phyloP scores from a whole-genome alignment of 495 filamentous ascomycete genomes.

The Penicillium lagena region DNA sequence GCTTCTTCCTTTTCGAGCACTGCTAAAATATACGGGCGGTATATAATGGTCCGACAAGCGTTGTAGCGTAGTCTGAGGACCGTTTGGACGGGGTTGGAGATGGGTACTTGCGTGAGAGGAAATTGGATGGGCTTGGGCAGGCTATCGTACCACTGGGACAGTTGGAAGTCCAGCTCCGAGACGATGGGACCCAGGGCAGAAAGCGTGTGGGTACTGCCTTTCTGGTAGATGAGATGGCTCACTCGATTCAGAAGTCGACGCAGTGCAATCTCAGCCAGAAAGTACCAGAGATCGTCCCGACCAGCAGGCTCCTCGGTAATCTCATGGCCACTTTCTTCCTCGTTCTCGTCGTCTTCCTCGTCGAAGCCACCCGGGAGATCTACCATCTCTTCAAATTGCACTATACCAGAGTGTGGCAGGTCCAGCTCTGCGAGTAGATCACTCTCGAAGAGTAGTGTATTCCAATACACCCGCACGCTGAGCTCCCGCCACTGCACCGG shows the following conservation, averaged over 20 bases:
- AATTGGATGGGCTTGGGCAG: conserved; percentile 69
- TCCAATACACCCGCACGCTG: conserved; percentile 76
- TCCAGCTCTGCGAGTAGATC: conserved; percentile 76
- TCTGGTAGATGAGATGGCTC: conserved; percentile 74
- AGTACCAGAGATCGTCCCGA: conserved; percentile 78
- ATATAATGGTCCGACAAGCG: conserved; percentile 80
- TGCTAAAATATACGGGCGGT: conserved; percentile 73
- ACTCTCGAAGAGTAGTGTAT: conserved; percentile 73
- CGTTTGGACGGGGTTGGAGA: conserved; percentile 70
- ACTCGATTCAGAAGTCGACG: conserved; percentile 71
- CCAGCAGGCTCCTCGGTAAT: conserved; percentile 33
- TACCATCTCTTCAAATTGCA: conserved; percentile 73
- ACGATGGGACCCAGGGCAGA: conserved; percentile 68
- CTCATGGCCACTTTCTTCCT: conserved; percentile 5
- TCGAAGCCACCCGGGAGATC: conserved; percentile 72
- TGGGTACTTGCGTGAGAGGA: conserved; percentile 56
- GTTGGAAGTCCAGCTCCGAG: conserved; percentile 72
- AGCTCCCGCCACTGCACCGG: conserved; percentile 63
- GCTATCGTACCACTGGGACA: conserved; percentile 79
- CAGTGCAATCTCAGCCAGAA: conserved; percentile 73
- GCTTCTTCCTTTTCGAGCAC: conserved; percentile 73
- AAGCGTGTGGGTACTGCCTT: conserved; percentile 61
- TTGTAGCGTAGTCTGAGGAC: conserved; percentile 73
- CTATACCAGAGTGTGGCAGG: conserved; percentile 74
- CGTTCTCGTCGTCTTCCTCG: conserved; percentile 31